Evolutionary conservation across 2,329 filamentous ascomycete genomes (phyloP).

Genomic region (Verticillium nubilum): DNA sequence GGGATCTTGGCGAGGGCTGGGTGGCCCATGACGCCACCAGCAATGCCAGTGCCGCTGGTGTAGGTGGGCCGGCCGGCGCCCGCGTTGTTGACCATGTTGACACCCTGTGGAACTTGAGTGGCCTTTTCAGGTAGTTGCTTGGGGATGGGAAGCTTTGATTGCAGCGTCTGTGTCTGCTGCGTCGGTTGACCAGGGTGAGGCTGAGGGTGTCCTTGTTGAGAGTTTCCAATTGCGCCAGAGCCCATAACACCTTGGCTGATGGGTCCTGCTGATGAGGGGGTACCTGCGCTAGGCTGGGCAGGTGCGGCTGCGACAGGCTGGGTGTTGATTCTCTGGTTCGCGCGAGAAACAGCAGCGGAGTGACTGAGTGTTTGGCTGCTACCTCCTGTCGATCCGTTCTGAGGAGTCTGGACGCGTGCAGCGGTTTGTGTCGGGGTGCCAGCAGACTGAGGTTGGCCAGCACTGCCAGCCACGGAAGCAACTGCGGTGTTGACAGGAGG

Average conservation of each 20-base stretch:
- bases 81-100: constrained; percentile 59
- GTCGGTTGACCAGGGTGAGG: constrained; percentile 38
- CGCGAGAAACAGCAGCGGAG: constrained; percentile 42
- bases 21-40: constrained; percentile 80
- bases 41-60: constrained; percentile 68
- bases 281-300: constrained; percentile 21
- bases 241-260: constrained; percentile 26
- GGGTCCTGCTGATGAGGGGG: constrained; percentile 21
- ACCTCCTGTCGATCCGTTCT: constrained; percentile 33
- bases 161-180: constrained; percentile 32
- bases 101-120: constrained; percentile 65
- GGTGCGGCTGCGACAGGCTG: constrained; percentile 20
- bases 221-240: constrained; percentile 17
- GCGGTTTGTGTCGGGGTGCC: constrained; percentile 45
- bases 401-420: constrained; percentile 44
- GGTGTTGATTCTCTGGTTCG: constrained; percentile 33
- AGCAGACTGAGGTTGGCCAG: constrained; percentile 31
- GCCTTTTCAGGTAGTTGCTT: constrained; percentile 68
- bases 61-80: constrained; percentile 74
- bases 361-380: constrained; percentile 39
- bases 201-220: constrained; percentile 38
- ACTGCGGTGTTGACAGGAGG: background rate
- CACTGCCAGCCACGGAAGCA: constrained; percentile 14
- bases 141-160: constrained; percentile 72
- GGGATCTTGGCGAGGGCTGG: constrained; percentile 79